Conservation (phyloP, 306 rosid genomes). For the Begonia peltatifolia region DNA sequence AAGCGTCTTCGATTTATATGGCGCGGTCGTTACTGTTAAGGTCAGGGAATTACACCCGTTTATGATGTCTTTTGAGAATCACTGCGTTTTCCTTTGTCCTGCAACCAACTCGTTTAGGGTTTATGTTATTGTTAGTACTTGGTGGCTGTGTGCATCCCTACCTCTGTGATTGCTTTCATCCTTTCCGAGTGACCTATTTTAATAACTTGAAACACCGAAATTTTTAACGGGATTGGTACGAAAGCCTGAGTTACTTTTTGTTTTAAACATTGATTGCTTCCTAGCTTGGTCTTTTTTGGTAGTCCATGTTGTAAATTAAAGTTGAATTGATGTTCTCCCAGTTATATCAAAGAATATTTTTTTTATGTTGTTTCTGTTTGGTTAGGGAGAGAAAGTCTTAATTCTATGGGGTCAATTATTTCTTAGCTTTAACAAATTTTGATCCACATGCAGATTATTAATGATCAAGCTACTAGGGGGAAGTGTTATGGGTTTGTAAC, state of each 20-base stretch:
- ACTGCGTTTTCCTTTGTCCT: not conserved
- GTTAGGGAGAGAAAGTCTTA: too few species aligned
- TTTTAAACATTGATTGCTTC: not conserved
- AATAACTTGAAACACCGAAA: too few species aligned
- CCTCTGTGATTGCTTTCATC: too few species aligned
- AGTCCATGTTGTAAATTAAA: not conserved
- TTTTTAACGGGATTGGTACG: too few species aligned
- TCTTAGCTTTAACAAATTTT: too few species aligned
- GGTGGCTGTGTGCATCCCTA: not conserved
- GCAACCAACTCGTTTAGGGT: not conserved
- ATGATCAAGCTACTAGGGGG: conserved; percentile 59
- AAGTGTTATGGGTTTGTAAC: conserved; percentile 93
- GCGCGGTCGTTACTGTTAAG: conserved; percentile 75
- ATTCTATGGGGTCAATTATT: too few species aligned
- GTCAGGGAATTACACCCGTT: conserved; percentile 11
- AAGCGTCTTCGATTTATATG: conserved; percentile 61
- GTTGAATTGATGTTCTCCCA: not conserved
- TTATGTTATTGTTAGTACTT: not conserved
- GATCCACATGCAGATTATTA: conserved; percentile 46
- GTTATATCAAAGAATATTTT: too few species aligned
- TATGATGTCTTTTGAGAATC: not conserved
- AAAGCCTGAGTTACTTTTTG: too few species aligned
- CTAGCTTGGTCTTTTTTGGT: not conserved
- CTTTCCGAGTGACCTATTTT: too few species aligned
- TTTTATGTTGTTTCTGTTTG: too few species aligned